Percentiles rank a stretch among this genome's conserved stretches.
These are phyloP conservation scores for Amphirosellinia nigrospora DNA, from an alignment of 495 filamentous ascomycete species.

Conservation along the genomic window DNA sequence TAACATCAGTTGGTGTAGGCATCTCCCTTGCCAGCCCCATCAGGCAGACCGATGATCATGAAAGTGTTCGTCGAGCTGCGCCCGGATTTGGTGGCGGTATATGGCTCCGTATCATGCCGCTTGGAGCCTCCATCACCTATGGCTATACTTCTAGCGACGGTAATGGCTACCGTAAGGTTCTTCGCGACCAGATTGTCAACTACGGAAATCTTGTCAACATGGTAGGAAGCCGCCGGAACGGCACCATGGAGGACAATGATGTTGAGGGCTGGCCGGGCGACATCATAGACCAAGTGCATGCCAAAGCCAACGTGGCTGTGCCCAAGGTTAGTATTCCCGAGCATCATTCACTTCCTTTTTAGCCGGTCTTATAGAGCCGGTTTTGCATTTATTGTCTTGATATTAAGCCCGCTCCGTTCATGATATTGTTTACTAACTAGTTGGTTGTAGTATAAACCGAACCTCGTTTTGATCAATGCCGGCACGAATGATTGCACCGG, in stretches of 20 bases:
- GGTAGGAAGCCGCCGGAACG: slow-evolving; percentile 52
- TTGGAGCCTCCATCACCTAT: slow-evolving; percentile 63
- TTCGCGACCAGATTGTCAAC: slow-evolving; percentile 37
- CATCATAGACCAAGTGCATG: slow-evolving; percentile 52
- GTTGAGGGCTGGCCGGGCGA: slow-evolving; percentile 58
- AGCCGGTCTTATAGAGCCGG: background rate
- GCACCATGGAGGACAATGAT: slow-evolving; percentile 59
- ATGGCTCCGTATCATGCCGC: slow-evolving; percentile 56
- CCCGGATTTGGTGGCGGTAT: slow-evolving; percentile 32
- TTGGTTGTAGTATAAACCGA: slow-evolving; percentile 44
- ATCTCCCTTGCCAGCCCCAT: slow-evolving; percentile 15
- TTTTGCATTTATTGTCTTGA: background rate
- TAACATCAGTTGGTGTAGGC: slow-evolving; percentile 8
- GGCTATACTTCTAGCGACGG: slow-evolving; percentile 47
- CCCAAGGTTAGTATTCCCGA: slow-evolving; percentile 18
- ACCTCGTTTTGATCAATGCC: slow-evolving; percentile 55
- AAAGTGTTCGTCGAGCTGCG: slow-evolving; percentile 23
- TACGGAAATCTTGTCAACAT: slow-evolving; percentile 53
- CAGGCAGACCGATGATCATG: background rate
- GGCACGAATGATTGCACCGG: slow-evolving; percentile 57
- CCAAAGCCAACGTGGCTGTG: slow-evolving; percentile 40
- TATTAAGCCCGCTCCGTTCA: background rate
- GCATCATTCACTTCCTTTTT: background rate
- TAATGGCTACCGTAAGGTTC: slow-evolving; percentile 45
- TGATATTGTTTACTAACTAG: background rate